phyloP scores from a whole-genome alignment of 306 rosid genomes.

The Trichosanthes truncata region DNA sequence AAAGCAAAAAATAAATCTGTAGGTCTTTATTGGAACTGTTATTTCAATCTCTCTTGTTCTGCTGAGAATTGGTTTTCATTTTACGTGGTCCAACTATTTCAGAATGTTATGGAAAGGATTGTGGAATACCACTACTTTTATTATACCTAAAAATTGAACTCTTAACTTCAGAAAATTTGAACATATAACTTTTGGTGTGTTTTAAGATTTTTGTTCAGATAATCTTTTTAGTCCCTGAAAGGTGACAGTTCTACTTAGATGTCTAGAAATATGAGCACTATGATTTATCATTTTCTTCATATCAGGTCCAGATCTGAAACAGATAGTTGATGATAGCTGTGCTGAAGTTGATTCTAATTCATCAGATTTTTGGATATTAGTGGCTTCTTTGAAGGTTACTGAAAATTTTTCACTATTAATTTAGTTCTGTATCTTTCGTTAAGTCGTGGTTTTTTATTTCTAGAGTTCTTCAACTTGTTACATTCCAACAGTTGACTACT shows the following conservation, averaged over 20 bases:
- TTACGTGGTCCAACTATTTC: neutral
- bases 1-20: neutral
- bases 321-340: conserved; percentile 52
- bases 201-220: neutral
- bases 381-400: conserved; percentile 89
- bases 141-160: neutral
- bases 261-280: neutral
- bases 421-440: neutral
- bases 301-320: conserved; percentile 53
- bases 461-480: neutral
- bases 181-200: neutral
- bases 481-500: neutral
- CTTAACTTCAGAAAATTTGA: neutral
- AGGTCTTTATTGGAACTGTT: neutral
- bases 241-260: neutral
- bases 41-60: neutral
- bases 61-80: neutral
- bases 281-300: conserved; percentile 17
- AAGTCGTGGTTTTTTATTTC: neutral
- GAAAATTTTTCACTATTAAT: neutral
- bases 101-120: neutral
- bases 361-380: conserved; percentile 90
- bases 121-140: neutral
- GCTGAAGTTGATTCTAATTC: conserved; percentile 72
- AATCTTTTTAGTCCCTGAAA: neutral